Evolutionary conservation across 345 rosid genomes (phyloP), one percentile per base, ranked within the genome.

Genomic region (Lenwebbia sp.): DNA sequence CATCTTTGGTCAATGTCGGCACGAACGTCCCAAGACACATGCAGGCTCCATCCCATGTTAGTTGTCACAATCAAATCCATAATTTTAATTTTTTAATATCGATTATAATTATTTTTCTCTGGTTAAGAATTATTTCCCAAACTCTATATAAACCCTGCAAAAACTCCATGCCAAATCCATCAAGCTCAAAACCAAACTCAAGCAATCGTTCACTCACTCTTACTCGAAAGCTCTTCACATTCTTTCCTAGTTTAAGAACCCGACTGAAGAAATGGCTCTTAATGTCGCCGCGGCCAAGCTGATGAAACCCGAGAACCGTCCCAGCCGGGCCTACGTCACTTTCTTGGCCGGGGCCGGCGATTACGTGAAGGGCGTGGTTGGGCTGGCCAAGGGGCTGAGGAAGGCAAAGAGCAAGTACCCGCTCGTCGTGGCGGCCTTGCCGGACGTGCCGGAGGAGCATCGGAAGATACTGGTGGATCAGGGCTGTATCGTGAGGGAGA

Each of bases 371-470:
- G 78, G 78, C 7, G 78, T 70, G 78, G 78, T 90, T 40, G 91
- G 93, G 13, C 44, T 92, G 49, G 91, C 91, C 85, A 92, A 90
- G 86, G 93, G 93, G 11, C 53, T 92, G 84, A 89, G 90, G 88
- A 92, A 89, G 86, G 91, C 50, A 2, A 62, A 83, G 83, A 90
- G 90, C 81, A 87, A 88, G 87, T 90, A 92, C 84, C 91, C 92
- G 1, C 89, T 92, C 0, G 90, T 92, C 83, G 93, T 90, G 44
- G 92, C 93, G 2, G 54, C 87, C 53, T 56, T 92, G 84, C 93
- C 93, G 3, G 93, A 92, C 19, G 93, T 92, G 23, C 93, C 93
- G 0, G 89, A 86, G 78, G 91, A 92, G 33, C 93, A 92, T 28
- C 90, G 91, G 65, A 54, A 85, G 84, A 86, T 86, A 2, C 86